Percentiles rank a stretch among this genome's conserved stretches.
Conservation (phyloP, 306 rosid genomes). For the Lagenaria siceraria region DNA sequence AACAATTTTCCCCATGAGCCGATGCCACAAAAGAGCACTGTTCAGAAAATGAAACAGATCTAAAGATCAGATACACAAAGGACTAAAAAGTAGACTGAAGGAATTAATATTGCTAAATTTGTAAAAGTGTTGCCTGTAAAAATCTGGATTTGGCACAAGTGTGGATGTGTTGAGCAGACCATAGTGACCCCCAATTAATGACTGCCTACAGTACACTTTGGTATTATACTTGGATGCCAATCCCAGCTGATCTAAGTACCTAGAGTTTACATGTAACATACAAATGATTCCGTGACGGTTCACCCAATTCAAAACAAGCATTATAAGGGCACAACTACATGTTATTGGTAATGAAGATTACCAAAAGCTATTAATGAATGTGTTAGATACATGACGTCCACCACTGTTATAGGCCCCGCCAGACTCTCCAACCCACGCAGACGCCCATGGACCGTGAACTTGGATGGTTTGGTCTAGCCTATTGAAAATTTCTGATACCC, state of each 20-base stretch:
- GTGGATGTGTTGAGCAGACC: conserved; percentile 74
- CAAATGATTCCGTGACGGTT: neutral
- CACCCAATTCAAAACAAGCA: neutral
- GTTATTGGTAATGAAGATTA: conserved; percentile 24
- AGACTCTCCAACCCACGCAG: conserved; percentile 94
- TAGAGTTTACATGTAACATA: conserved; percentile 10
- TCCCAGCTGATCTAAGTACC: conserved; percentile 99
- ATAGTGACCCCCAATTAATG: conserved; percentile 86
- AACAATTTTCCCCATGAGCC: conserved; percentile 81
- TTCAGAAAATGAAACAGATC: neutral
- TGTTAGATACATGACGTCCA: conserved; percentile 58
- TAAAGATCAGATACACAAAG: neutral
- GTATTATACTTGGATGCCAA: conserved; percentile 67
- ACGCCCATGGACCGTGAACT: conserved; percentile 65
- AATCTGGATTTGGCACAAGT: conserved; percentile 87
- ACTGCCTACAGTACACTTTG: conserved; percentile 81
- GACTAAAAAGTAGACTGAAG: neutral
- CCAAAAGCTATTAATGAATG: conserved; percentile 88
- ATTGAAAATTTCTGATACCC: conserved; percentile 28
- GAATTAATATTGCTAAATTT: neutral
- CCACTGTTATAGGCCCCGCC: conserved; percentile 98
- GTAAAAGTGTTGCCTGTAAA: conserved; percentile 47
- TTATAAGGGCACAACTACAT: neutral
- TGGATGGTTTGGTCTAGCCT: conserved; percentile 41
- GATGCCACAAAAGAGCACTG: conserved; percentile 95